Base-by-base conservation (phyloP, 2,329 filamentous ascomycete species). In the Alternaria panax region DNA sequence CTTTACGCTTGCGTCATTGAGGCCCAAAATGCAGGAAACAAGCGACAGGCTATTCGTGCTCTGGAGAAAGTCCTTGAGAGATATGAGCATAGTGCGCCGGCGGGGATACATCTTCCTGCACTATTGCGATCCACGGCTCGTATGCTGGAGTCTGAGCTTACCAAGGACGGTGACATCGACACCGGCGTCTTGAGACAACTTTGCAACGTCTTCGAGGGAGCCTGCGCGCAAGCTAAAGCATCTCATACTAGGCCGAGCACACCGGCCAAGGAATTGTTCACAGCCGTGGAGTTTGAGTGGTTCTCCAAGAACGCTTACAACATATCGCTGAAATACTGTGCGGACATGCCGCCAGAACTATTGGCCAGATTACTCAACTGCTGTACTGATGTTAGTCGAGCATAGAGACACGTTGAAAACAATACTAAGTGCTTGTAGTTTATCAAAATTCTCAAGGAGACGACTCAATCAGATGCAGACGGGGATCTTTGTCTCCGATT, bases 301-400 rank as follows among this genome's bases (percentile, higher is more conserved):
- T 93, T 96, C 73, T 90, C 89, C 36, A 89, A 89, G 63, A 94
- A 91, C 63, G 85, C 90, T 1, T 96, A 96, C 80, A 96, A 95
- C 65, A 75, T 93, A 7, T 89, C 88, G 0, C 77, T 94, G 5
- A 87, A 88, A 60, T 82, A 89, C 58, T 84, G 83, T 65, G 82
- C 83, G 2, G 80, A 85, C 1, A 89, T 90, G 82, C 74, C 84
- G 24, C 81, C 88, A 1, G 73, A 75, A 6, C 76, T 83, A 48
- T 80, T 89, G 0, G 72, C 88, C 4, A 81, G 85, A 4, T 82
- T 96, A 24, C 65, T 86, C 4, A 64, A 74, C 7, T 70, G 76
- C 24, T 85, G 83, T 65, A 74, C 75, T 3, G 77, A n/a, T n/a
- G n/a, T n/a, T n/a, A n/a, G n/a, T n/a, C n/a, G n/a, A n/a, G n/a